Conservation (phyloP, 176 grass and related monocot species). For the Paspalum notatum region DNA sequence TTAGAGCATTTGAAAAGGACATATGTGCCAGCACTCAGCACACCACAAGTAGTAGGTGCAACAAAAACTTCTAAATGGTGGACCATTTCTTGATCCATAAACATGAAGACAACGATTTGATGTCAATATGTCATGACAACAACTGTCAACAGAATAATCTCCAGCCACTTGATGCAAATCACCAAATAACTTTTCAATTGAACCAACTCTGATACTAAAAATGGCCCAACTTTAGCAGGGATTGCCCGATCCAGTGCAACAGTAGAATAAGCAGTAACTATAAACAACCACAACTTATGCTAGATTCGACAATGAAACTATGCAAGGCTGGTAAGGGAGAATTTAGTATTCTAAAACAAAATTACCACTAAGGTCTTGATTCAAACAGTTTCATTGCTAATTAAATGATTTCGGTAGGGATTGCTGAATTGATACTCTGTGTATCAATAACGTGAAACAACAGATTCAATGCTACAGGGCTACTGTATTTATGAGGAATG, state of each 20-base stretch:
- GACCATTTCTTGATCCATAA: conserved; percentile 17
- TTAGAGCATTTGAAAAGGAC: conserved; percentile 12
- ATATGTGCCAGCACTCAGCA: background rate
- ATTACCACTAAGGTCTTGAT: conserved; percentile 21
- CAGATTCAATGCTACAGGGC: conserved; percentile 2
- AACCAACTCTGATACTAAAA: conserved; percentile 17
- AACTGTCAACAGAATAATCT: conserved; percentile 32
- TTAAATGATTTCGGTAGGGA: background rate
- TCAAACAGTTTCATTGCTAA: conserved; percentile 6
- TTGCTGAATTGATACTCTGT: background rate
- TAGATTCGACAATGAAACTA: background rate
- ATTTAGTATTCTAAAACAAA: background rate
- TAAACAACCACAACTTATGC: background rate
- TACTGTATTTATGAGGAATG: background rate
- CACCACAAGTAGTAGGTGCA: background rate
- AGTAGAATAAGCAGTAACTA: conserved; percentile 7
- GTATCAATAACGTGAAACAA: background rate
- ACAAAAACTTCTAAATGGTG: conserved; percentile 20
- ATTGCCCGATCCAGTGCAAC: background rate
- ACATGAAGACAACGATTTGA: conserved; percentile 17
- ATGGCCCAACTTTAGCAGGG: background rate
- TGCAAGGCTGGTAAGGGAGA: background rate
- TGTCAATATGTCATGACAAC: conserved; percentile 31
- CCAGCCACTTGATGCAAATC: background rate
- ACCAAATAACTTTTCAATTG: conserved; percentile 32